phyloP scores from a whole-genome alignment of 495 filamentous ascomycete genomes.

The Trypethelium eluteriae region DNA sequence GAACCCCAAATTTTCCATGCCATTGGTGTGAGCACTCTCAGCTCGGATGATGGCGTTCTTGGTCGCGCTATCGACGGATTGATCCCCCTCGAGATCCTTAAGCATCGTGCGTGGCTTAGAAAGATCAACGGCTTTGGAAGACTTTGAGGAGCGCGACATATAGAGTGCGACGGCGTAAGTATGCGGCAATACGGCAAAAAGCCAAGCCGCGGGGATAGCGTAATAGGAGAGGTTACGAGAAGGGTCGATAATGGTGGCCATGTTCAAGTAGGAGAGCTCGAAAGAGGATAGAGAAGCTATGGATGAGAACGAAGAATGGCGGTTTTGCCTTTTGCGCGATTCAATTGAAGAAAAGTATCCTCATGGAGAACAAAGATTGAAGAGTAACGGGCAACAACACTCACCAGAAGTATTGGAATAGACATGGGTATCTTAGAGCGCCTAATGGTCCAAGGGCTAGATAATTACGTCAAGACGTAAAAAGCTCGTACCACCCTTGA shows the following conservation, averaged over 20 bases:
- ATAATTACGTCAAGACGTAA: no score
- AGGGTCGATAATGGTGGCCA: constrained; percentile 39
- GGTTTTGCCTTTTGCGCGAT: no score
- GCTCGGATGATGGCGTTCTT: constrained; percentile 41
- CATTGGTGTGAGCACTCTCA: constrained; percentile 42
- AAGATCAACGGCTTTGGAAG: constrained; percentile 39
- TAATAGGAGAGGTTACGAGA: constrained; percentile 43
- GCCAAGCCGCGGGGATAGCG: constrained; percentile 40
- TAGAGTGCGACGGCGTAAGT: constrained; percentile 31
- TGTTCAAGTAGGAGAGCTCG: constrained; percentile 22
- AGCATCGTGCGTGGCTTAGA: constrained; percentile 35
- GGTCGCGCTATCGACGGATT: constrained; percentile 34
- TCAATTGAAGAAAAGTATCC: no score
- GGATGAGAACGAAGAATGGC: not conserved
- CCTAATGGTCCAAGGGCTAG: no score
- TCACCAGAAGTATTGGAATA: no score
- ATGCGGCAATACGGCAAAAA: constrained; percentile 36
- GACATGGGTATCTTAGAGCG: no score
- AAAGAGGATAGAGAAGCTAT: not conserved
- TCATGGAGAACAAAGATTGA: no score
- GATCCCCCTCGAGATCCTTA: constrained; percentile 35
- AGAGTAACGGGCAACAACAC: no score
- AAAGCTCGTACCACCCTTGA: no score
- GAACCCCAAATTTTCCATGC: constrained; percentile 44
- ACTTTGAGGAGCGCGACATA: constrained; percentile 12